Conservation (phyloP, 83 land plant species). For the Diphasiastrum complanatum region DNA sequence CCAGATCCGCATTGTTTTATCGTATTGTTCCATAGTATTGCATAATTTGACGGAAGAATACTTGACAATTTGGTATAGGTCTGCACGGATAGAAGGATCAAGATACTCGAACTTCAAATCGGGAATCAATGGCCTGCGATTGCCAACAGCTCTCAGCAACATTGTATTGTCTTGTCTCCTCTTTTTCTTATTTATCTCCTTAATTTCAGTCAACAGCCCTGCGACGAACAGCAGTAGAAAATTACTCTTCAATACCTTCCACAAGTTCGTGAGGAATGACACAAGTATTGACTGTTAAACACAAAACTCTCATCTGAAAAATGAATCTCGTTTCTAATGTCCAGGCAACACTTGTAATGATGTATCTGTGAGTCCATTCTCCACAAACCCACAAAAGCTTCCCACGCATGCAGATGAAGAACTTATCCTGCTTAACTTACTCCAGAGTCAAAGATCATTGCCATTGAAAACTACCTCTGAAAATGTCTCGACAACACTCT, state of each 20-base stretch:
- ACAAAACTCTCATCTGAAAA: too few relatives aligned
- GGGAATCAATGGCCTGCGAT: conserved; percentile 41
- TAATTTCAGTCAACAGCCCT: conserved; percentile 54
- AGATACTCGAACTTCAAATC: conserved; percentile 43
- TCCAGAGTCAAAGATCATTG: too few relatives aligned
- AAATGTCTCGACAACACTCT: too few relatives aligned
- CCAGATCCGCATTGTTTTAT: conserved; percentile 55
- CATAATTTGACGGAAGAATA: conserved; percentile 57
- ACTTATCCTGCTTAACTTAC: too few relatives aligned
- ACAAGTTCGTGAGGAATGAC: not conserved
- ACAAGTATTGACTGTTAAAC: not conserved
- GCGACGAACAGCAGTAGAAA: conserved; percentile 3
- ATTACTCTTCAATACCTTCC: not conserved
- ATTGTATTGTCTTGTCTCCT: conserved; percentile 54
- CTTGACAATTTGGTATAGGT: conserved; percentile 52
- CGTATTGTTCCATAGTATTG: conserved; percentile 49
- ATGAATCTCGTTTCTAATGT: too few relatives aligned
- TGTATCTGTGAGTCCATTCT: too few relatives aligned
- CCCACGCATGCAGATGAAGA: too few relatives aligned
- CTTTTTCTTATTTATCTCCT: conserved; percentile 55
- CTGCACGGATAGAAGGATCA: conserved; percentile 51
- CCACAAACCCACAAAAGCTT: not conserved
- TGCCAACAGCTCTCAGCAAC: conserved; percentile 47
- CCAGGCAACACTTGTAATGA: not conserved
- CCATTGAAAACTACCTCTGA: too few relatives aligned